Conservation (phyloP, 2,329 filamentous ascomycete species). For the Claviceps sp. region DNA sequence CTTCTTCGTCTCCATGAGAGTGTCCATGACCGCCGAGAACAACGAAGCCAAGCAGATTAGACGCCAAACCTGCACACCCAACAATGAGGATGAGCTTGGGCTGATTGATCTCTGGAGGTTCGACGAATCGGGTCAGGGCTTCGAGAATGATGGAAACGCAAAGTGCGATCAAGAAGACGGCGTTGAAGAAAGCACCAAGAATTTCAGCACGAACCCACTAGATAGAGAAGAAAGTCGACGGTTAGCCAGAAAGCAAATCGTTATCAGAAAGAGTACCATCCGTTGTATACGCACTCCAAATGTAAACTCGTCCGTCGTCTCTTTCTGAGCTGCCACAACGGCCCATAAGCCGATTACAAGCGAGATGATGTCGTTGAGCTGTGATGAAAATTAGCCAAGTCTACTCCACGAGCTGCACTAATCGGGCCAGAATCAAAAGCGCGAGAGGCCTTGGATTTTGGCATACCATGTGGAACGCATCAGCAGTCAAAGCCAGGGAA, state of each 20-base stretch:
- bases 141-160: slow-evolving; percentile 96
- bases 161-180: slow-evolving; percentile 90
- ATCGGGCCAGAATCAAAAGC: background rate
- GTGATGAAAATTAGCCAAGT: slow-evolving; percentile 2
- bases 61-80: slow-evolving; percentile 70
- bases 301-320: slow-evolving; percentile 81
- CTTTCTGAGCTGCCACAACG: slow-evolving; percentile 74
- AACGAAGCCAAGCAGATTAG: slow-evolving; percentile 78
- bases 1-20: slow-evolving; percentile 50
- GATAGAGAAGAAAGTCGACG: background rate
- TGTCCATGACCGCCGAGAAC: slow-evolving; percentile 92
- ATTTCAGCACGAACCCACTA: slow-evolving; percentile 97
- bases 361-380: slow-evolving; percentile 96
- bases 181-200: slow-evolving; percentile 89
- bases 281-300: slow-evolving; percentile 57
- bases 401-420: background rate
- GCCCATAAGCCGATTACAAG: slow-evolving; percentile 89
- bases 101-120: slow-evolving; percentile 76
- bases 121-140: slow-evolving; percentile 80
- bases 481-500: slow-evolving; percentile 85
- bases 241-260: slow-evolving; percentile 10
- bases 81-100: slow-evolving; percentile 83
- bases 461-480: slow-evolving; percentile 91
- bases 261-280: background rate
- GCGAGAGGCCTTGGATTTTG: background rate